A percentile compares a stretch with the other conserved stretches of the same genome.
phyloP scores from a whole-genome alignment of 176 grass and related monocot genomes.

The Luzula sylvatica region DNA sequence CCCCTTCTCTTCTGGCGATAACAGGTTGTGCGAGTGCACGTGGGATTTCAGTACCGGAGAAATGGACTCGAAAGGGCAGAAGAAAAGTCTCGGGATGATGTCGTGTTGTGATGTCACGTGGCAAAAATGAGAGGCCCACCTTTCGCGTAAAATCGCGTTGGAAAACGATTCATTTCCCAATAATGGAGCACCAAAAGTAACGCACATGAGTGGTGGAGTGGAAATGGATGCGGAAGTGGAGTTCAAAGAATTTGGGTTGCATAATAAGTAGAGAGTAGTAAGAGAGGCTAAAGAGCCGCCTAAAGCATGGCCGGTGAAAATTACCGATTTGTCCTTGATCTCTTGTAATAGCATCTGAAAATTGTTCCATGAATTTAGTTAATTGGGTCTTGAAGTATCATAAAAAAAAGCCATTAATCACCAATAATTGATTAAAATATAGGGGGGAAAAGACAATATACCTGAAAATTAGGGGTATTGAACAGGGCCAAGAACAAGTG shows the following conservation, averaged over 20 bases:
- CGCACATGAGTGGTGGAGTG: slow-evolving; percentile 41
- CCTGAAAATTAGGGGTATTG: slow-evolving; percentile 60
- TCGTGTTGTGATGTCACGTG: slow-evolving; percentile 72
- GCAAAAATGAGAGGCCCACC: slow-evolving; percentile 70
- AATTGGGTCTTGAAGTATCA: not conserved
- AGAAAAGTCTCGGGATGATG: slow-evolving; percentile 63
- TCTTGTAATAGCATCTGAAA: slow-evolving; percentile 58
- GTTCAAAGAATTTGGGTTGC: slow-evolving; percentile 32
- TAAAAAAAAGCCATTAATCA: not conserved
- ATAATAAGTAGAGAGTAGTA: slow-evolving; percentile 55
- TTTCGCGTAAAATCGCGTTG: slow-evolving; percentile 50
- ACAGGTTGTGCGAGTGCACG: slow-evolving; percentile 44
- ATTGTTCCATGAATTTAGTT: slow-evolving; percentile 14
- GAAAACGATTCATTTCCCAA: slow-evolving; percentile 66
- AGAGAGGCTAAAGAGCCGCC: slow-evolving; percentile 65
- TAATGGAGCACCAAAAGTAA: slow-evolving; percentile 71
- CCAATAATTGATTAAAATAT: too few relatives aligned
- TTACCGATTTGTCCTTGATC: slow-evolving; percentile 58
- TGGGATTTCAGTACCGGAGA: slow-evolving; percentile 20
- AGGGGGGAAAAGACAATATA: too few relatives aligned
- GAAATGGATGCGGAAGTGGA: slow-evolving; percentile 18
- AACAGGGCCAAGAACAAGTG: slow-evolving; percentile 42
- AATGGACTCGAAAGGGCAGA: slow-evolving; percentile 43
- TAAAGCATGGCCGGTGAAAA: slow-evolving; percentile 80
- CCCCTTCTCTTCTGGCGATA: slow-evolving; percentile 28